Evolutionary conservation across 768 basidiomycete genomes (phyloP).

Genomic region (Auricularia cornea): DNA sequence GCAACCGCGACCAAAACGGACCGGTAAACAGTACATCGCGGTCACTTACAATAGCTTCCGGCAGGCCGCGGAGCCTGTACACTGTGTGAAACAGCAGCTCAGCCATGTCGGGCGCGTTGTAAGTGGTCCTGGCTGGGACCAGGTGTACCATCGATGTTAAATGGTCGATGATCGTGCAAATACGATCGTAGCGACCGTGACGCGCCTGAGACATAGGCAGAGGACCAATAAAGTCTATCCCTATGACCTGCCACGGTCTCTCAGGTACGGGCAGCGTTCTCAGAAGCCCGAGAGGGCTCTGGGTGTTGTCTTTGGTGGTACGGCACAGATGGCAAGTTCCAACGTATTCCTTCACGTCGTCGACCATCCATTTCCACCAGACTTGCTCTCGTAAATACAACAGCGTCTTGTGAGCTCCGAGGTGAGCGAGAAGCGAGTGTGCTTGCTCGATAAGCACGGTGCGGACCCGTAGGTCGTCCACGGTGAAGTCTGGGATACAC

Average conservation of each 20-base stretch:
- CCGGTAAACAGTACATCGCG: conserved; percentile 26
- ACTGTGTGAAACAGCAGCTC: conserved; percentile 28
- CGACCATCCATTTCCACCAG: conserved; percentile 32
- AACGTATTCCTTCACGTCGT: conserved; percentile 21
- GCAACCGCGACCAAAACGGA: conserved; percentile 22
- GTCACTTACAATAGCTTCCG: conserved; percentile 22
- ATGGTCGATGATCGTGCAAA: conserved; percentile 19
- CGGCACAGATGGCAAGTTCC: conserved; percentile 16
- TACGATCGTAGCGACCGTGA: conserved; percentile 15
- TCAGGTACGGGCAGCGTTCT: conserved; percentile 15
- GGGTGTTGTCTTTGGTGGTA: conserved; percentile 13
- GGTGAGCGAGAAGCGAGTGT: conserved; percentile 32
- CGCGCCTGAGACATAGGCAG: conserved; percentile 16
- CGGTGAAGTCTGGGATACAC: conserved; percentile 7
- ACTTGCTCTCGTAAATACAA: conserved; percentile 12
- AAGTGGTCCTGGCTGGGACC: conserved; percentile 21
- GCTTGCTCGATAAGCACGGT: conserved; percentile 10
- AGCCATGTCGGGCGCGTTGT: conserved; percentile 26
- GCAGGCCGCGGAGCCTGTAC: conserved; percentile 29
- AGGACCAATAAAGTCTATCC: conserved; percentile 21
- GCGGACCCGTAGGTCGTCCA: neutral
- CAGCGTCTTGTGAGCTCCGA: conserved; percentile 22
- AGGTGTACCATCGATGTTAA: conserved; percentile 19
- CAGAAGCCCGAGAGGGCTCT: conserved; percentile 18
- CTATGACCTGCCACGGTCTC: conserved; percentile 20